phyloP scores from a whole-genome alignment of 192 early-diverging fungal species.

The Coemansia sp. region DNA sequence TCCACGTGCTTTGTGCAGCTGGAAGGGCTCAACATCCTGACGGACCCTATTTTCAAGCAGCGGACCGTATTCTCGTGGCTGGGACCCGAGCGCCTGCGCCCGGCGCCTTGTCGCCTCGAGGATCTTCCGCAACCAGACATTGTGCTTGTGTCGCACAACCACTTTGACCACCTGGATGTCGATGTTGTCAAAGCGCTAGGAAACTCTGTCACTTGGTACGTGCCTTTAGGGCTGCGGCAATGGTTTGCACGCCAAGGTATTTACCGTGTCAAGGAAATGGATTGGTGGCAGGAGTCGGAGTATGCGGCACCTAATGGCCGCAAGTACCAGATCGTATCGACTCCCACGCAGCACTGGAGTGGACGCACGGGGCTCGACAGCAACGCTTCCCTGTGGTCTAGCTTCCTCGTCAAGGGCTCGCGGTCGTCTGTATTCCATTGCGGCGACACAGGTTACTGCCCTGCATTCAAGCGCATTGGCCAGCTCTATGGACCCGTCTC shows the following conservation, averaged over 20 bases:
- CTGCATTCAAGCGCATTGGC: conserved; percentile 83
- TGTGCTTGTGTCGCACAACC: conserved; percentile 84
- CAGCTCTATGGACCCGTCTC: conserved; percentile 67
- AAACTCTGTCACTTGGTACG: conserved; percentile 64
- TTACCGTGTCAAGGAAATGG: conserved; percentile 63
- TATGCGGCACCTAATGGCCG: conserved; percentile 3
- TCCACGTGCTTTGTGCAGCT: conserved; percentile 70
- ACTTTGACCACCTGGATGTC: conserved; percentile 86
- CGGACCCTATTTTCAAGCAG: conserved; percentile 73
- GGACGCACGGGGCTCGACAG: conserved; percentile 66
- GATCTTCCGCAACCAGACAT: conserved; percentile 73
- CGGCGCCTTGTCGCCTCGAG: conserved; percentile 64
- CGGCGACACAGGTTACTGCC: conserved; percentile 88
- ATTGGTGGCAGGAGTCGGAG: conserved; percentile 74
- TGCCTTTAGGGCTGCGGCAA: conserved; percentile 74
- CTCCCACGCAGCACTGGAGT: conserved; percentile 66
- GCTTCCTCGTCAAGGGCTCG: conserved; percentile 60
- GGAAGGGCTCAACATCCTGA: conserved; percentile 71
- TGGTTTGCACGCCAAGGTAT: conserved; percentile 65
- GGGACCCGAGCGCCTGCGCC: conserved; percentile 68
- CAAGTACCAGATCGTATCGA: conserved; percentile 27
- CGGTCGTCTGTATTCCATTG: conserved; percentile 34
- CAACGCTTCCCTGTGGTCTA: conserved; percentile 77
- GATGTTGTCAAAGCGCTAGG: conserved; percentile 63
- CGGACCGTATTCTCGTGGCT: conserved; percentile 70